phyloP scores from a whole-genome alignment of 495 filamentous ascomycete species.

The Aspergillus coremiiformis region DNA sequence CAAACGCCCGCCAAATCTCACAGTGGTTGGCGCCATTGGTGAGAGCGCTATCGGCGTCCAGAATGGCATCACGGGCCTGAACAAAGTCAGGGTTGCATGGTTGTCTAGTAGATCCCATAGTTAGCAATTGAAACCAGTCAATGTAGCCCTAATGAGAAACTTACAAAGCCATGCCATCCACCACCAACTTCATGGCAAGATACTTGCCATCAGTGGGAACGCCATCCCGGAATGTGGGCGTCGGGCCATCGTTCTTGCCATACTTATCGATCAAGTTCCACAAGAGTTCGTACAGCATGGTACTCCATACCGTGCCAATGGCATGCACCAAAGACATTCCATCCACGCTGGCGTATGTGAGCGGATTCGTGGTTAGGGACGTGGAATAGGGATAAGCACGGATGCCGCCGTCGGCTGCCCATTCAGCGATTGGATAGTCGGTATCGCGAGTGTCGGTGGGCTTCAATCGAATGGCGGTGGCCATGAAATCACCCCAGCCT shows the following conservation, averaged over 20 bases:
- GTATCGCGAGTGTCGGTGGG: constrained; percentile 36
- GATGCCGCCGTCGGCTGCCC: constrained; percentile 39
- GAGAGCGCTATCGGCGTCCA: constrained; percentile 44
- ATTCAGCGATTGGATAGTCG: constrained; percentile 38
- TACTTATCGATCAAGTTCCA: constrained; percentile 34
- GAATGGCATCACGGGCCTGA: constrained; percentile 43
- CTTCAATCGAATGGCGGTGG: constrained; percentile 44
- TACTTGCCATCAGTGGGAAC: constrained; percentile 38
- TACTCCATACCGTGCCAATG: constrained; percentile 47
- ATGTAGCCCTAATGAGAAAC: no score
- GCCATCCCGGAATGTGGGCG: background rate
- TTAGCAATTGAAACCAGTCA: background rate
- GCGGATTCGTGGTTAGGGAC: constrained; percentile 36
- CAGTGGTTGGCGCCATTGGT: constrained; percentile 45
- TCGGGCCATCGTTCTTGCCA: constrained; percentile 31
- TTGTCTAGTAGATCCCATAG: constrained; percentile 20
- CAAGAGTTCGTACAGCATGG: constrained; percentile 40
- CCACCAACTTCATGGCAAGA: constrained; percentile 43
- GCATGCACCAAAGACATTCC: constrained; percentile 22
- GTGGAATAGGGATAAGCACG: constrained; percentile 46
- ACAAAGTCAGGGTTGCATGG: constrained; percentile 47
- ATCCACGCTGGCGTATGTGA: constrained; percentile 26
- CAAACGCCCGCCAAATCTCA: constrained; percentile 47
- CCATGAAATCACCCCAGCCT: constrained; percentile 50
- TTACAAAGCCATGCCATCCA: constrained; percentile 44